phyloP scores from a whole-genome alignment of 306 rosid species.

The Cicer judaicum region DNA sequence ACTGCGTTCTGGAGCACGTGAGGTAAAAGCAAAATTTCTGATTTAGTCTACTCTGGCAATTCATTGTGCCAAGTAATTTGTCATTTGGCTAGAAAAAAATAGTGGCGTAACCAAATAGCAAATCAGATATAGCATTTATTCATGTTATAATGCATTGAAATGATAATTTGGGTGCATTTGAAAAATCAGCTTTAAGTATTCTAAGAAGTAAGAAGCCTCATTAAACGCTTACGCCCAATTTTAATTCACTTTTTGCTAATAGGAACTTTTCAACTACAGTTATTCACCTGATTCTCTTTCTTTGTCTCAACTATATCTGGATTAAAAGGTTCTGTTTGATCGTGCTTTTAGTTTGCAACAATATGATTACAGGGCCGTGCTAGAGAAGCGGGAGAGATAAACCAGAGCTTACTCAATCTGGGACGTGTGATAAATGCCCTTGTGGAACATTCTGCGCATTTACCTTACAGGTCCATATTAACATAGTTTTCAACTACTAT shows the following conservation, averaged over 20 bases:
- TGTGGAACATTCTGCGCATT: constrained; percentile 90
- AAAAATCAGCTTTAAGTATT: background rate
- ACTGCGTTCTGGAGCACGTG: constrained; percentile 96
- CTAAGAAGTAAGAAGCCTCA: background rate
- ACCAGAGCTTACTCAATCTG: constrained; percentile 93
- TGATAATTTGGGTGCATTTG: constrained; percentile 1
- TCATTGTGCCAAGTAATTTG: background rate
- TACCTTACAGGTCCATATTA: constrained; percentile 80
- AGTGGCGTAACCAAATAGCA: no score
- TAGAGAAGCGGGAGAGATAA: constrained; percentile 99
- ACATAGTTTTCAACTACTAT: constrained; percentile 19
- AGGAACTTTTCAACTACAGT: background rate
- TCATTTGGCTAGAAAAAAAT: no score
- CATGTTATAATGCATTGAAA: background rate
- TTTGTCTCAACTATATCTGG: background rate
- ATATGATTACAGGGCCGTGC: constrained; percentile 79
- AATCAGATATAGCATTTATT: background rate
- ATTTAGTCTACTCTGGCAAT: constrained; percentile 17
- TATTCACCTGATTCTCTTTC: constrained; percentile 7
- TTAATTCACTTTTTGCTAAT: background rate
- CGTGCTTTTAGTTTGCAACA: constrained; percentile 4
- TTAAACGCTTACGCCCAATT: background rate
- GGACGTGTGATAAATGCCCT: constrained; percentile 97
- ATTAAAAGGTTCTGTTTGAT: background rate
- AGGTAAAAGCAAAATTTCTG: constrained; percentile 57